These are phyloP conservation scores for Aspergillus panamensis DNA, from an alignment of 495 filamentous ascomycete species.

Conservation along the genomic window DNA sequence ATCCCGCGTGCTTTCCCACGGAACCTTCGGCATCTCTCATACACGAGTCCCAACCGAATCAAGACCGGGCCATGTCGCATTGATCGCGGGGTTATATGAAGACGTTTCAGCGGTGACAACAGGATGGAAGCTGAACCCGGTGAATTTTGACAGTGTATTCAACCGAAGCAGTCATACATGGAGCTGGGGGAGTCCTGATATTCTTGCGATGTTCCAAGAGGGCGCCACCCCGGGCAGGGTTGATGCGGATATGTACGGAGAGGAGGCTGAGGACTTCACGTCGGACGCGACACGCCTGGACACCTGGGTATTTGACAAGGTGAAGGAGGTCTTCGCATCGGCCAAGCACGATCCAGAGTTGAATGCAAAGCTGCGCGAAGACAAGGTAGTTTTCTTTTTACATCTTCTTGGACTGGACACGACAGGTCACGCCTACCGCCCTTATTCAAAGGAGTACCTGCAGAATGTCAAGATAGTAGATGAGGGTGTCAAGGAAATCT, in stretches of 20 bases:
- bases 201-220: conserved; percentile 93
- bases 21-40: conserved; percentile 98
- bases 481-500: conserved; percentile 77
- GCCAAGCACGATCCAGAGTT: conserved; percentile 76
- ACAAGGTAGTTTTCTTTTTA: conserved; percentile 93
- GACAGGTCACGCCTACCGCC: conserved; percentile 80
- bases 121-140: conserved; percentile 97
- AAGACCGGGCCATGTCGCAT: conserved; percentile 91
- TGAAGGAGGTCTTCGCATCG: conserved; percentile 78
- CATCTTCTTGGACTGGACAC: conserved; percentile 97
- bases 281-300: conserved; percentile 76
- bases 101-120: conserved; percentile 97
- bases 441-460: conserved; percentile 94
- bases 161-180: conserved; percentile 95
- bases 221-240: conserved; percentile 86
- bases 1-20: conserved; percentile 77
- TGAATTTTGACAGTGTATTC: conserved; percentile 98
- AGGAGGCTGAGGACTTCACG: conserved; percentile 88
- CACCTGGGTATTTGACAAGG: conserved; percentile 92
- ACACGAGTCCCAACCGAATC: conserved; percentile 98
- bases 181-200: conserved; percentile 99
- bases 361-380: conserved; percentile 66
- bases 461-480: conserved; percentile 95
- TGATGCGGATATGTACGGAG: conserved; percentile 76
- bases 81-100: conserved; percentile 97